phyloP scores from a whole-genome alignment of 306 rosid species.

The Casuarina glauca region DNA sequence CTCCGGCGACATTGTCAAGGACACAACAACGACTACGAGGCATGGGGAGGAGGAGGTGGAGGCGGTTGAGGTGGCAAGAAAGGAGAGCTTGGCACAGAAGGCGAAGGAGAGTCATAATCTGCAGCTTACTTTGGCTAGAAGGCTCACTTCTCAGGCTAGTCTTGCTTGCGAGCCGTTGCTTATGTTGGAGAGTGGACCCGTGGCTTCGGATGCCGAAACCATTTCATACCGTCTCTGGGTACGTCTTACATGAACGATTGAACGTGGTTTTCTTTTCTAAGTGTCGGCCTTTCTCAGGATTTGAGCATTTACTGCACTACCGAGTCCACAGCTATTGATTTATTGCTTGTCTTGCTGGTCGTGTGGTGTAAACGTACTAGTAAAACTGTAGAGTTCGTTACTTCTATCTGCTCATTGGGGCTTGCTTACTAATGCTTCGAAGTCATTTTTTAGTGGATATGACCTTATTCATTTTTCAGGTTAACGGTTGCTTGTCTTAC shows the following conservation, averaged over 20 bases:
- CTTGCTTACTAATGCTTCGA: background rate
- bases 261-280: too few species aligned
- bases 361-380: too few species aligned
- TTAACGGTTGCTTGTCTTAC: conserved; percentile 90
- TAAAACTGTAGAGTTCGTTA: background rate
- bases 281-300: too few species aligned
- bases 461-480: conserved; percentile 44
- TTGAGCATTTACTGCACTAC: too few species aligned
- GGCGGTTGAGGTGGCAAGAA: conserved; percentile 9
- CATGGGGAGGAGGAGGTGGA: conserved; percentile 25
- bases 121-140: conserved; percentile 63
- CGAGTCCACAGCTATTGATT: too few species aligned
- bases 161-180: conserved; percentile 63
- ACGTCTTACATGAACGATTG: background rate
- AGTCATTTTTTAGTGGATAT: background rate
- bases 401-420: too few species aligned
- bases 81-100: conserved; percentile 40
- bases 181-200: conserved; percentile 40
- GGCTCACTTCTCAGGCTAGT: conserved; percentile 58
- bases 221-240: conserved; percentile 98
- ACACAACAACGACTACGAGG: conserved; percentile 34
- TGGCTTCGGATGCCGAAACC: conserved; percentile 60
- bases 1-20: conserved; percentile 53
- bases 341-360: too few species aligned
- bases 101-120: conserved; percentile 57